A percentile compares a stretch with the other conserved stretches of the same genome.
Conservation (phyloP, 1,284 basidiomycete species). For the Ustilago lituana region DNA sequence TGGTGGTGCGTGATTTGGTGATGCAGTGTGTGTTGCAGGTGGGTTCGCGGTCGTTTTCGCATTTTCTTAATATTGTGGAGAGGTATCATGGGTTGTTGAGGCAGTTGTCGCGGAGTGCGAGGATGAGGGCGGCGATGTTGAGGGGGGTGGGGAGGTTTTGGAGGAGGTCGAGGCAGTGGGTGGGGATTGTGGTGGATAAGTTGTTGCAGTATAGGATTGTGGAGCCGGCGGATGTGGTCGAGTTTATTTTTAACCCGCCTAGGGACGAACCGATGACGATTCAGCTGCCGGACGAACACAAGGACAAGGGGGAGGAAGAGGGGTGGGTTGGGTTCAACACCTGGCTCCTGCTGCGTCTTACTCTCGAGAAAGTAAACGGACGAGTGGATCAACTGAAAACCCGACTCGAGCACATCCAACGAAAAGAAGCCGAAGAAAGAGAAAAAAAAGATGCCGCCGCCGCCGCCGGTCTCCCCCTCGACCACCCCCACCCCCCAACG, state of each 20-base stretch:
- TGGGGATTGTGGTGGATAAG: slow-evolving; percentile 86
- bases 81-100: slow-evolving; percentile 88
- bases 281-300: not conserved
- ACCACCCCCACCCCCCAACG: slow-evolving; percentile 1
- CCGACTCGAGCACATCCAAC: slow-evolving; percentile 48
- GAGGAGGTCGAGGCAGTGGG: slow-evolving; percentile 73
- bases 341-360: slow-evolving; percentile 58
- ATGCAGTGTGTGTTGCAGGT: slow-evolving; percentile 89
- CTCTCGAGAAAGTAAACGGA: slow-evolving; percentile 65
- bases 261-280: slow-evolving; percentile 22
- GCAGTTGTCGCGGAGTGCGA: slow-evolving; percentile 73
- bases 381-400: slow-evolving; percentile 62
- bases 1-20: slow-evolving; percentile 79
- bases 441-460: slow-evolving; percentile 48
- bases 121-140: slow-evolving; percentile 72
- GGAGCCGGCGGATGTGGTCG: slow-evolving; percentile 88
- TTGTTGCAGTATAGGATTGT: slow-evolving; percentile 98
- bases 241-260: slow-evolving; percentile 77
- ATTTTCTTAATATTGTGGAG: slow-evolving; percentile 96
- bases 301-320: slow-evolving; percentile 24
- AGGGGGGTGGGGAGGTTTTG: slow-evolving; percentile 76
- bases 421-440: slow-evolving; percentile 44
- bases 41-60: slow-evolving; percentile 94
- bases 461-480: slow-evolving; percentile 32
- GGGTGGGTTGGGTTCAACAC: slow-evolving; percentile 62